These are phyloP conservation scores for Orbilia oligospora DNA, from an alignment of 2,329 filamentous ascomycete genomes.

Conservation along the genomic window DNA sequence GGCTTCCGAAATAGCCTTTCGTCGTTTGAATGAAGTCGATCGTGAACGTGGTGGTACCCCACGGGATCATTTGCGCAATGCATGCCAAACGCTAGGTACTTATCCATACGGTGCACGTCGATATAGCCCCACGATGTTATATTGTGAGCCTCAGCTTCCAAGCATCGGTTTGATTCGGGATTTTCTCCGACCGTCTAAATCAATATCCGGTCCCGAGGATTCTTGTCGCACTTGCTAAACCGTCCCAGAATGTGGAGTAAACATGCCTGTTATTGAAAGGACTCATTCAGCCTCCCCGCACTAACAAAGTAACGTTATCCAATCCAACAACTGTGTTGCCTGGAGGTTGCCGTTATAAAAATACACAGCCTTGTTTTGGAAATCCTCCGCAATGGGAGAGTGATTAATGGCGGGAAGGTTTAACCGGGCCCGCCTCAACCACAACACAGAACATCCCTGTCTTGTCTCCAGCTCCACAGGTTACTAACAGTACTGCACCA, in stretches of 20 bases:
- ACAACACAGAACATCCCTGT: slow-evolving; percentile 1
- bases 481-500: slow-evolving; percentile 9
- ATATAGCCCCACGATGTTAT: not conserved
- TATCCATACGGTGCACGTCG: no score
- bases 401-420: slow-evolving; percentile 24
- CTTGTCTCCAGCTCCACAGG: not conserved
- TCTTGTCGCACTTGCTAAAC: slow-evolving; percentile 39
- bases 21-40: not conserved
- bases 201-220: not conserved
- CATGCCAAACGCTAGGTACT: not conserved
- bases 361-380: slow-evolving; percentile 31
- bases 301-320: slow-evolving; percentile 33
- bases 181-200: not conserved
- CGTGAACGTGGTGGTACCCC: not conserved
- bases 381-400: slow-evolving; percentile 17
- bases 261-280: not conserved
- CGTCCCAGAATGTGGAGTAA: not conserved
- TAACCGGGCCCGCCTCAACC: slow-evolving; percentile 40
- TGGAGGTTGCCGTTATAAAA: slow-evolving; percentile 25
- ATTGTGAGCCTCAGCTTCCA: slow-evolving; percentile 7
- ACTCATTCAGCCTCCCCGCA: slow-evolving; percentile 38
- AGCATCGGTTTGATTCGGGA: slow-evolving; percentile 27
- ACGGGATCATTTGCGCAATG: slow-evolving; percentile 25
- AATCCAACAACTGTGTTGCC: slow-evolving; percentile 25
- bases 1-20: slow-evolving; percentile 2